Evolutionary conservation across 305 asterid species (phyloP).

Genomic region (Fraxinus baroniana): DNA sequence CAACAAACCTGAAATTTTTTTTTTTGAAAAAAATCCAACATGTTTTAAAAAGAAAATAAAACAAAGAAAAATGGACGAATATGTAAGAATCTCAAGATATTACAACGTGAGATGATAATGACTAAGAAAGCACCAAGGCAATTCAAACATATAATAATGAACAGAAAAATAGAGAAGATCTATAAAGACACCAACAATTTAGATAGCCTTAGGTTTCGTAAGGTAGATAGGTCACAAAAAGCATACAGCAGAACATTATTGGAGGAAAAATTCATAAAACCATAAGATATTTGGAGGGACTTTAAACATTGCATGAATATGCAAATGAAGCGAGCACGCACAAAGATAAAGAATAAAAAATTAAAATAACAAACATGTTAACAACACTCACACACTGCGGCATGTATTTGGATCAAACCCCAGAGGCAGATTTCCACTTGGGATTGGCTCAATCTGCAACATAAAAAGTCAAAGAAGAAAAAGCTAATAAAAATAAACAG

Average conservation of each 20-base stretch:
- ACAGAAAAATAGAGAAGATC: slow-evolving; percentile 17
- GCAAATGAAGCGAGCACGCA: slow-evolving; percentile 11
- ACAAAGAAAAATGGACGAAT: slow-evolving; percentile 21
- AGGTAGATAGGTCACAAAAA: slow-evolving; percentile 7
- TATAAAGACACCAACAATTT: background rate
- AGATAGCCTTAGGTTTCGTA: background rate
- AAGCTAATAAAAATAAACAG: slow-evolving; percentile 22
- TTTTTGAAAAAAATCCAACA: slow-evolving; percentile 25
- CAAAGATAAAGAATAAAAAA: slow-evolving; percentile 11
- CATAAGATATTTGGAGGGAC: background rate
- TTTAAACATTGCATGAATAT: background rate
- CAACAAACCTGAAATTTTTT: slow-evolving; percentile 77
- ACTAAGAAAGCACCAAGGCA: slow-evolving; percentile 4
- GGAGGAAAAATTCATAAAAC: background rate
- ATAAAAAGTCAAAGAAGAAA: slow-evolving; percentile 27
- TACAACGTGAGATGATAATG: slow-evolving; percentile 22
- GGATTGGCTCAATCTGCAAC: slow-evolving; percentile 90
- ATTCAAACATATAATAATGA: slow-evolving; percentile 5
- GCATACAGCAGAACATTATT: slow-evolving; percentile 1
- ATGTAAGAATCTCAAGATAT: slow-evolving; percentile 28
- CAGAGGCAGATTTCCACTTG: slow-evolving; percentile 94
- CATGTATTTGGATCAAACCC: slow-evolving; percentile 93
- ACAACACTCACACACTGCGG: slow-evolving; percentile 93
- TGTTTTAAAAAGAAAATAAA: slow-evolving; percentile 28
- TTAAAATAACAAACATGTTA: slow-evolving; percentile 21